phyloP scores from a whole-genome alignment of 768 basidiomycete genomes.

The Hemileccinum impolitum region DNA sequence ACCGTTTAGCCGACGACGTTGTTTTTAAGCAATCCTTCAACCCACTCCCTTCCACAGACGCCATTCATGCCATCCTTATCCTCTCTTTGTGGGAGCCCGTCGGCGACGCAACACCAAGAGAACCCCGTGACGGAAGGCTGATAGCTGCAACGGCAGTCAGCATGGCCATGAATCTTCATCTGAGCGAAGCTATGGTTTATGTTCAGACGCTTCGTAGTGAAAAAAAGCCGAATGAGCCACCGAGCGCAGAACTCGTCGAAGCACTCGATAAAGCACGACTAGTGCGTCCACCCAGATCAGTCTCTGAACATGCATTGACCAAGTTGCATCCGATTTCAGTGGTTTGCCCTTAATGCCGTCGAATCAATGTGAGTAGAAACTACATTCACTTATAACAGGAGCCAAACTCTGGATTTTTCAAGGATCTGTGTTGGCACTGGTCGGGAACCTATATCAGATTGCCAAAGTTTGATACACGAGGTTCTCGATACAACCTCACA shows the following conservation, averaged over 20 bases:
- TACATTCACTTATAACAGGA: not conserved
- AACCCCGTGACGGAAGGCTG: slow-evolving; percentile 38
- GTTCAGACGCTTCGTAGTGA: slow-evolving; percentile 28
- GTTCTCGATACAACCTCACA: slow-evolving; percentile 28
- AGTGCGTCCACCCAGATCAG: slow-evolving; percentile 24
- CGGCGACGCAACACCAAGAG: slow-evolving; percentile 28
- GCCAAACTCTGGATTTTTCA: not conserved
- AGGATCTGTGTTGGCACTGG: slow-evolving; percentile 45
- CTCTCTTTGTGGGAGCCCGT: slow-evolving; percentile 45
- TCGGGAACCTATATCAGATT: slow-evolving; percentile 36
- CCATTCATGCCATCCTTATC: slow-evolving; percentile 40
- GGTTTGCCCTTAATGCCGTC: slow-evolving; percentile 37
- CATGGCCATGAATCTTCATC: slow-evolving; percentile 45
- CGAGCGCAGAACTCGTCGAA: slow-evolving; percentile 31
- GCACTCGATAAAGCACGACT: slow-evolving; percentile 37
- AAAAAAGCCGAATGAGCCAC: slow-evolving; percentile 26
- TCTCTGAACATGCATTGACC: slow-evolving; percentile 14
- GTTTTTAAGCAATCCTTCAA: slow-evolving; percentile 40
- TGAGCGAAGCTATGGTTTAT: slow-evolving; percentile 36
- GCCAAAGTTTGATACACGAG: slow-evolving; percentile 29
- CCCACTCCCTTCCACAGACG: slow-evolving; percentile 40
- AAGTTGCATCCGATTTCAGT: slow-evolving; percentile 26
- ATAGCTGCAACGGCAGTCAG: slow-evolving; percentile 41
- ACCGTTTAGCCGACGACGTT: slow-evolving; percentile 39
- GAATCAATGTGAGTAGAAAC: slow-evolving; percentile 36